Percentiles rank a stretch among this genome's conserved stretches.
Conservation (phyloP, 108 stramenopile species). For the Schizochytrium sp. region DNA sequence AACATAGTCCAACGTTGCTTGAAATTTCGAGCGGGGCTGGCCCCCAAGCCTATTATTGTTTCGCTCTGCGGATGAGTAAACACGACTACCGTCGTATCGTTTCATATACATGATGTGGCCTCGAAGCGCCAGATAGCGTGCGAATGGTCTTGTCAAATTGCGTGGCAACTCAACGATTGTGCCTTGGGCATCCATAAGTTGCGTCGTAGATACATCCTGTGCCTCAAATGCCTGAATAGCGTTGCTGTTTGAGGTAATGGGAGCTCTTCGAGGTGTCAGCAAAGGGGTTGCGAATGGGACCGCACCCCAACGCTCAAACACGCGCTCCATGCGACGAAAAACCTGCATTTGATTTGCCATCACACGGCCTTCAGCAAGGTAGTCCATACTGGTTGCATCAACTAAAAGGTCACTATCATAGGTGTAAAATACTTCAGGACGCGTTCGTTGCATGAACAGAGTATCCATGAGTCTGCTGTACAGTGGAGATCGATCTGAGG, state of each 20-base stretch:
- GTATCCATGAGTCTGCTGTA: slow-evolving; percentile 55
- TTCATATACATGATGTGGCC: slow-evolving; percentile 36
- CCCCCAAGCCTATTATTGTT: slow-evolving; percentile 35
- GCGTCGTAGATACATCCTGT: neutral
- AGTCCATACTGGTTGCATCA: neutral
- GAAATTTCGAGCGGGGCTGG: slow-evolving; percentile 55
- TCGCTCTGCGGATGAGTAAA: slow-evolving; percentile 17
- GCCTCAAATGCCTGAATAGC: neutral
- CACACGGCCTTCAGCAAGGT: neutral
- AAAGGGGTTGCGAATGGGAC: slow-evolving; percentile 15
- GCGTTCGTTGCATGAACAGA: slow-evolving; percentile 31
- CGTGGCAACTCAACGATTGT: slow-evolving; percentile 38
- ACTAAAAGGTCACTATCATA: slow-evolving; percentile 7
- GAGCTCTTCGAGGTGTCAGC: neutral
- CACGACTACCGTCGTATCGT: slow-evolving; percentile 43
- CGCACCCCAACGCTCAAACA: slow-evolving; percentile 41
- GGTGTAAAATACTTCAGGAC: slow-evolving; percentile 44
- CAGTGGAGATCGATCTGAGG: neutral
- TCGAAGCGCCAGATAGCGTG: slow-evolving; percentile 28
- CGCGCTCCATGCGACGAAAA: neutral
- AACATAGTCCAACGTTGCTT: neutral
- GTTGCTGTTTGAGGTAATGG: neutral
- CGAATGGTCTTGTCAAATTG: slow-evolving; percentile 31
- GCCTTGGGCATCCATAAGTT: slow-evolving; percentile 54
- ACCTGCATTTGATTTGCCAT: slow-evolving; percentile 5